Conservation (phyloP, 2,329 filamentous ascomycete species). For the Colletotrichum siamense region DNA sequence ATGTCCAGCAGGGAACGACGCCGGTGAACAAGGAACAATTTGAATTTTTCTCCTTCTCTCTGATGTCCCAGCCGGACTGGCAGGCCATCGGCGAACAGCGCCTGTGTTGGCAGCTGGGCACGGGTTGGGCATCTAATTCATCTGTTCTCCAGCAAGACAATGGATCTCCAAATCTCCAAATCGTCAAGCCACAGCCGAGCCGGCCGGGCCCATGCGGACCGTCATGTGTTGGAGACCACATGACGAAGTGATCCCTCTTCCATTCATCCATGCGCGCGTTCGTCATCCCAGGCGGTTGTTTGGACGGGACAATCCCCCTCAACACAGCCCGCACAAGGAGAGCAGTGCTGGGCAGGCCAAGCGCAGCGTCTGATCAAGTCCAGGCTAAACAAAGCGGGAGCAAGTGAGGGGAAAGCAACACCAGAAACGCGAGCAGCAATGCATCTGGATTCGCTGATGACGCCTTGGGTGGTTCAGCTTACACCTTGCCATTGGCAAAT, state of each 20-base stretch:
- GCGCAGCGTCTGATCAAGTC: neutral
- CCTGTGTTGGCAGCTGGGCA: neutral
- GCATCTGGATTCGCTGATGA: neutral
- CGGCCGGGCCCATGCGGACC: neutral
- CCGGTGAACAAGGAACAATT: neutral
- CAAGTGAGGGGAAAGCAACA: neutral
- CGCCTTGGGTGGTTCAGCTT: neutral
- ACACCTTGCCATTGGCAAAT: neutral
- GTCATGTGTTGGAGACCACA: slow-evolving; percentile 8
- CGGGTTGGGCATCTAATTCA: neutral
- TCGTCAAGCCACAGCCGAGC: neutral
- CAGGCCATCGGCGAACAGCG: neutral
- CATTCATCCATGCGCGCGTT: slow-evolving; percentile 2
- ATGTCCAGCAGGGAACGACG: neutral
- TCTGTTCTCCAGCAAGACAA: neutral
- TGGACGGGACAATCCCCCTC: neutral
- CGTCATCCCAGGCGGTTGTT: neutral
- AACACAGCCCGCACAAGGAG: neutral
- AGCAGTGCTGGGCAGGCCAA: neutral
- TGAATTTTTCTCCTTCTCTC: neutral
- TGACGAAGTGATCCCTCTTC: slow-evolving; percentile 2
- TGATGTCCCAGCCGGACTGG: neutral
- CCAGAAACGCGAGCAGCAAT: neutral
- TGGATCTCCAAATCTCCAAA: neutral
- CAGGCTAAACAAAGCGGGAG: neutral